Evolutionary conservation across 78 protist genomes (phyloP).

Genomic region (Dictyostelium citrinum): DNA sequence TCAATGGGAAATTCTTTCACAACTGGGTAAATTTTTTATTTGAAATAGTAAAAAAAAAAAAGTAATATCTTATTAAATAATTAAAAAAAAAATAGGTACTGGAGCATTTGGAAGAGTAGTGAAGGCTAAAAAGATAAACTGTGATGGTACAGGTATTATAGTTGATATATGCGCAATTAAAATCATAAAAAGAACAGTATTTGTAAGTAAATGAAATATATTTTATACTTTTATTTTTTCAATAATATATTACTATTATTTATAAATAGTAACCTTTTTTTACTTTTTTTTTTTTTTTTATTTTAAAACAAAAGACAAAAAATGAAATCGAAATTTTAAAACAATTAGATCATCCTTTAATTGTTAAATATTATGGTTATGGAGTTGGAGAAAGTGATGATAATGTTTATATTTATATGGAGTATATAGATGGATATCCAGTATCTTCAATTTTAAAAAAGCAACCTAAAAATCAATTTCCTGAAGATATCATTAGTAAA

Average conservation of each 20-base stretch:
- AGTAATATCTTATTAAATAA: too few species aligned
- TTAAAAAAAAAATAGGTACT: not conserved
- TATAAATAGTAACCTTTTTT: too few species aligned
- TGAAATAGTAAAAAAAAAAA: not conserved
- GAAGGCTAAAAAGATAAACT: not conserved
- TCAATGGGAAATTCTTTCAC: not conserved
- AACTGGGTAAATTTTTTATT: not conserved
- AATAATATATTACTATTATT: too few species aligned
- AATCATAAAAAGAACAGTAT: not conserved
- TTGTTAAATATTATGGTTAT: not conserved
- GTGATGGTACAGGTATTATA: not conserved
- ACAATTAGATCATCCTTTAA: not conserved
- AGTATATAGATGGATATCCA: not conserved
- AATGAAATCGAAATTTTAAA: not conserved
- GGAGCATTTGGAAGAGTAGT: not conserved
- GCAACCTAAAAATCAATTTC: not conserved
- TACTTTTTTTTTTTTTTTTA: not conserved
- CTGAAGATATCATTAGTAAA: not conserved
- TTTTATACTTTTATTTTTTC: not conserved
- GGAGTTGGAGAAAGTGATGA: not conserved
- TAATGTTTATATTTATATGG: slow-evolving; percentile 1
- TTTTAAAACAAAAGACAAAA: not conserved
- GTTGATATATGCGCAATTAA: not conserved
- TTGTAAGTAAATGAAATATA: not conserved
- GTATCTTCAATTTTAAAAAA: not conserved